Evolutionary conservation across 495 filamentous ascomycete genomes (phyloP), one percentile per base, ranked within the genome.

Genomic region (Trichocladium uniseriatum): DNA sequence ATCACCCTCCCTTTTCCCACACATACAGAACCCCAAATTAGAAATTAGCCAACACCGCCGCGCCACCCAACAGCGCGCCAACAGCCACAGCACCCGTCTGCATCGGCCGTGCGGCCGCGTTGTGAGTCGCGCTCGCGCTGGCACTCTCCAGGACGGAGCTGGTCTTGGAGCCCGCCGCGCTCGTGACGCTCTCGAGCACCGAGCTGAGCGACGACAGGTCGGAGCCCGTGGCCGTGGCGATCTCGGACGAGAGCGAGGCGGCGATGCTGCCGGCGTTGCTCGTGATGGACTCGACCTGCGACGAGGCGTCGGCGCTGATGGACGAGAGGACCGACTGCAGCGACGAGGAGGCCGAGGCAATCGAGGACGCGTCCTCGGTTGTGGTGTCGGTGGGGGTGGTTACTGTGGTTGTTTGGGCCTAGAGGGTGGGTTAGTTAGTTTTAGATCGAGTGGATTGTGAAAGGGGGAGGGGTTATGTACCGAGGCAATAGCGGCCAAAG

Each of bases 21-120:
- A 27, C 24, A 27, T 8, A 27, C 4, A 8, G 24, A 8, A n/a
- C n/a, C n/a, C 24, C 24, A 27, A 8, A 27, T 60, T 53, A 67
- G 21, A 67, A 14, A 43, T 61, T 56, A 14, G 45, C 65, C 36
- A 62, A 15, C 13, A 65, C 48, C 7, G 59, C 66, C 13, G 55
- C 63, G 48, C 58, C 66, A 14, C 68, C 69, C 11, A 69, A 55
- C 10, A 72, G 49, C 28, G 60, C 66, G 22, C 63, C 69, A 10
- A 68, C 29, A 10, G 57, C 69, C 8, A 70, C 38, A 21, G 61
- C 68, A 27, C 52, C 69, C 7, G 64, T 70, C 55, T 54, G 56
- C 27, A 49, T 24, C 5, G 62, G 49, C n/a, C 7, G 13, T 16
- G 34, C 24, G 14, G 49, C 55, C 19, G 22, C 20, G 35, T 22